Evolutionary conservation across 2,329 filamentous ascomycete genomes (phyloP), one percentile per base, ranked within the genome.

Genomic region (Fusarium fujikuroi): DNA sequence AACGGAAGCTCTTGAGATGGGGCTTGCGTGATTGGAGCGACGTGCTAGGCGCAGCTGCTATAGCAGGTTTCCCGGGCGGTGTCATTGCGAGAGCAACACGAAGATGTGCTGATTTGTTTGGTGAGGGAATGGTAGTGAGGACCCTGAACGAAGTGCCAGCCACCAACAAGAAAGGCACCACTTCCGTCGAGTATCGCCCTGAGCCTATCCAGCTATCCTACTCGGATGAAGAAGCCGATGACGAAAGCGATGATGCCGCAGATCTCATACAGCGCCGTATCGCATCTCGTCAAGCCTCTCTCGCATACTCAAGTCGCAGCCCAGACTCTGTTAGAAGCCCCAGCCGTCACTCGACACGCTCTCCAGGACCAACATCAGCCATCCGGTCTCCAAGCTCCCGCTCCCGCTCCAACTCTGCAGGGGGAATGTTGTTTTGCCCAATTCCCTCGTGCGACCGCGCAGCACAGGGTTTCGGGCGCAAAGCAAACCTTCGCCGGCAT

Each of bases 21-120:
- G 85, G 81, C 19, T 83, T 90, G 18, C 88, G 93, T 28, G 93
- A 97, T 82, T 98, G 95, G 95, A 92, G 91, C 74, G 93, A 97
- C 74, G 88, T 98, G 3, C 83, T 98, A 34, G 93, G 93, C 1
- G 87, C 94, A 2, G 95, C 95, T 6, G 88, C 93, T 0, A 83
- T 97, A 56, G 89, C 89, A 4, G 94, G 93, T 1, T 95, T 95
- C 81, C 84, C 92, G 3, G 81, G 85, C 0, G 81, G 84, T 2
- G 92, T 91, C 2, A 82, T 98, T 18, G 88, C 90, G 59, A 89
- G 93, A 36, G 89, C 94, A 1, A 88, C 92, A 4, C 86, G 91
- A 77, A 88, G 95, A 54, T 98, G 95, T 77, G 89, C 92, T 5
- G 84, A 88, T 50, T 84, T 97, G 0, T 97, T 98, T 75, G 88